phyloP scores from a whole-genome alignment of 2,329 filamentous ascomycete species.

The Colletotrichum limetticola region DNA sequence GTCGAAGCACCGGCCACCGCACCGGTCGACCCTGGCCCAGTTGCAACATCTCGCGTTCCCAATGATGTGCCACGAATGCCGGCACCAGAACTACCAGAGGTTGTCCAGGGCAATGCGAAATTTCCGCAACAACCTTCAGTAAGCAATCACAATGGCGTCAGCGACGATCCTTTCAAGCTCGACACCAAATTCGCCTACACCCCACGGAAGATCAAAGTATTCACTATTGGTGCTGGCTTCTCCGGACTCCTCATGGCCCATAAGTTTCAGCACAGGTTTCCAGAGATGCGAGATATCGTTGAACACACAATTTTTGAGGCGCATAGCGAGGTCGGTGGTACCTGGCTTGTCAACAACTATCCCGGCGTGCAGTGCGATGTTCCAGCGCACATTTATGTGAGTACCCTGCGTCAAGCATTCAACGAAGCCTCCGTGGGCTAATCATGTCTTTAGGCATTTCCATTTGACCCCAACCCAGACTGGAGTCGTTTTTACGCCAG shows the following conservation, averaged over 20 bases:
- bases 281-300: not conserved
- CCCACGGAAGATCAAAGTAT: constrained; percentile 44
- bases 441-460: not conserved
- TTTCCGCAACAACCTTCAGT: not conserved
- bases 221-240: constrained; percentile 48
- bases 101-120: not conserved
- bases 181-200: constrained; percentile 42
- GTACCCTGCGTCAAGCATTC: not conserved
- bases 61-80: not conserved
- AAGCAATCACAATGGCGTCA: constrained; percentile 19
- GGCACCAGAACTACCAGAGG: not conserved
- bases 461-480: not conserved
- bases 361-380: constrained; percentile 43
- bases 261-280: constrained; percentile 44
- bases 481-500: constrained; percentile 59
- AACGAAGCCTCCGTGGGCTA: not conserved
- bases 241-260: constrained; percentile 47
- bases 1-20: not conserved
- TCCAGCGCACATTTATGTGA: constrained; percentile 39
- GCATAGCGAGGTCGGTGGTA: constrained; percentile 44
- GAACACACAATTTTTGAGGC: constrained; percentile 43
- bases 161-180: constrained; percentile 42
- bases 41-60: not conserved
- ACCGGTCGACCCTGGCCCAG: not conserved
- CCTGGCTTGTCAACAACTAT: constrained; percentile 47